Evolutionary conservation across 2,329 filamentous ascomycete genomes (phyloP), one percentile per base, ranked within the genome.

Genomic region (Chrysosphaeria jannelii): DNA sequence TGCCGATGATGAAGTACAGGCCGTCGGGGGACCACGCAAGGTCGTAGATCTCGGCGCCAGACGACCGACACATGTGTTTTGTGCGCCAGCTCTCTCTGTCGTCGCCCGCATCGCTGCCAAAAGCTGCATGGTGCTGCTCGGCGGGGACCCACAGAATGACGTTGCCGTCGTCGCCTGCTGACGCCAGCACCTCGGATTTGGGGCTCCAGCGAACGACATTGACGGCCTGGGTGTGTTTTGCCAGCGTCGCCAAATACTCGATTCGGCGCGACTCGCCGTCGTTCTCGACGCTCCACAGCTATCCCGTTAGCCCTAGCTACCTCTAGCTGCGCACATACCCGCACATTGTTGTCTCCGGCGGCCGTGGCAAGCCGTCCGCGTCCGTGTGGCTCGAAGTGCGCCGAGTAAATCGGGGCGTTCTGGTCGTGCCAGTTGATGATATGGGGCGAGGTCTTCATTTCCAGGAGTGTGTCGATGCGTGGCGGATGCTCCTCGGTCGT

Each of bases 401-500:
- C 76, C 20, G 81, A 91, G 50, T 93, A 97, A 42, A 97, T 79
- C 28, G 85, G 85, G 36, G 75, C 66, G 48, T 88, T 90, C 41
- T 90, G 75, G 45, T 91, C 75, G 48, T 97, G 88, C 85, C 85
- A 97, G 53, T 88, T 76, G 49, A 97, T 81, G 41, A 93, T 81
- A 35, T 97, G 59, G 36, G 85, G 81, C 39, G 76, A 69, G 41
- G 78, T 79, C 60, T 89, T 93, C 85, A 97, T 97, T n/a, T n/a
- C n/a, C n/a, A n/a, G n/a, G 42, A 45, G 53, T 45, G 39, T 39
- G 17, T 19, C 17, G 17, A 36, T 36, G 22, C 25, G 28, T 25
- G 27, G 14, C 19, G 14, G 23, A 19, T 19, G 17, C n/a, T n/a
- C 7, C 7, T 19, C 17, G 17, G 17, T 19, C 17, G 17, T 7